These are phyloP conservation scores for Blastocystis sp. DNA, from an alignment of 352 stramenopile species.

Conservation along the genomic window DNA sequence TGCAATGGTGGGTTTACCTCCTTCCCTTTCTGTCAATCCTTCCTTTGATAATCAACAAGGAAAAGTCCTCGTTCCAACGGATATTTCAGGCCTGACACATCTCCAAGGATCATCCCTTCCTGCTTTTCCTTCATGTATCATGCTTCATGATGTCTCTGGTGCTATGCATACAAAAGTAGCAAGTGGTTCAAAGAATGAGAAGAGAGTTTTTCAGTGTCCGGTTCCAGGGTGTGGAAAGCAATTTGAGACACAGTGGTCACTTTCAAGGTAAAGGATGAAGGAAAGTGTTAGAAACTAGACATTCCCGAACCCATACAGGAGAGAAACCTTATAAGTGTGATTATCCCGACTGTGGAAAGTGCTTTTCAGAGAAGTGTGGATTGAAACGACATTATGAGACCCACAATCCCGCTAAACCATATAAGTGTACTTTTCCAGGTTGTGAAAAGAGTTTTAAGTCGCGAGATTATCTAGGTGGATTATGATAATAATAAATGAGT, in stretches of 20 bases:
- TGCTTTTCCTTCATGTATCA: background rate
- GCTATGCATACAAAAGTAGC: background rate
- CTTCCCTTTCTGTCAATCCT: background rate
- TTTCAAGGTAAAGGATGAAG: background rate
- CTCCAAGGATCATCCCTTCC: background rate
- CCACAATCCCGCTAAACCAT: constrained; percentile 68
- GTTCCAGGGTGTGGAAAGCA: constrained; percentile 21
- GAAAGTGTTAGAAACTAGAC: background rate
- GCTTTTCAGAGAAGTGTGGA: constrained; percentile 70
- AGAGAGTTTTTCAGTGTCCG: constrained; percentile 24
- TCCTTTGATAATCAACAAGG: constrained; percentile 10
- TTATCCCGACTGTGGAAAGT: constrained; percentile 60
- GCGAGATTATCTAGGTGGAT: constrained; percentile 69
- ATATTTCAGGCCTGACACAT: background rate
- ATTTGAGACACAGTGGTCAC: constrained; percentile 49
- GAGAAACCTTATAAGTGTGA: constrained; percentile 62
- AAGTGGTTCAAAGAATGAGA: background rate
- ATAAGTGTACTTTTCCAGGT: constrained; percentile 66
- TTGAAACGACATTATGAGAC: constrained; percentile 68
- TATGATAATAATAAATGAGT: background rate
- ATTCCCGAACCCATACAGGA: constrained; percentile 49
- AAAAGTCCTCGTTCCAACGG: constrained; percentile 41
- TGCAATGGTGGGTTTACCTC: constrained; percentile 14
- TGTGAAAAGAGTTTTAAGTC: constrained; percentile 70
- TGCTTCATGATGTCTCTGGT: background rate